phyloP scores from a whole-genome alignment of 768 basidiomycete genomes.

The Antrodiella citrinella region DNA sequence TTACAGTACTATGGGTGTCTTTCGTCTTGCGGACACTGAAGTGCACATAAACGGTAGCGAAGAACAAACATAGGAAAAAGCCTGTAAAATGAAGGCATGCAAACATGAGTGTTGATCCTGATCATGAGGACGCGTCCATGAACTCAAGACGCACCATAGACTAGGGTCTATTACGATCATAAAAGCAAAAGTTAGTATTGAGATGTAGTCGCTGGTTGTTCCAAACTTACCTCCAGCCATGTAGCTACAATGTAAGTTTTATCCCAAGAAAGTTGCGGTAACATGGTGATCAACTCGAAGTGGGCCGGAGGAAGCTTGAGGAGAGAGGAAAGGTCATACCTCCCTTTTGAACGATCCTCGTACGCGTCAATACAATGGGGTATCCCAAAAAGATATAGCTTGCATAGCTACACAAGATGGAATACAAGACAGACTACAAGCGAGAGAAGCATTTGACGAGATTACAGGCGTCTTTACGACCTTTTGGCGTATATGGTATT shows the following conservation, averaged over 20 bases:
- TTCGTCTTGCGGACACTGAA: conserved; percentile 4
- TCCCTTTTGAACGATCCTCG: no score
- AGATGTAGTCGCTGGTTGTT: no score
- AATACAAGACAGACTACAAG: no score
- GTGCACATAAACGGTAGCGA: conserved; percentile 4
- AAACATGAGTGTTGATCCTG: no score
- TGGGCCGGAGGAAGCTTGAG: background rate
- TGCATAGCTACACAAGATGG: no score
- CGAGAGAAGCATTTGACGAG: no score
- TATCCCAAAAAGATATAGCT: no score
- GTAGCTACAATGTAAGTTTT: conserved; percentile 3
- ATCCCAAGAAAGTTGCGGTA: conserved; percentile 3
- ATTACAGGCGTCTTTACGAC: no score
- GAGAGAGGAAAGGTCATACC: no score
- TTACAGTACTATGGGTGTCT: conserved; percentile 6
- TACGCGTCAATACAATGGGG: no score
- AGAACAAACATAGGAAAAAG: conserved; percentile 8
- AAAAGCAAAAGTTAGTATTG: background rate
- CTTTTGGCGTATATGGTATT: no score
- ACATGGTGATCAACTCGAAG: background rate
- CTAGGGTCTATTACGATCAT: background rate
- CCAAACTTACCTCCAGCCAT: conserved; percentile 5
- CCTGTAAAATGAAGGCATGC: conserved; percentile 1
- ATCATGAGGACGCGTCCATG: background rate
- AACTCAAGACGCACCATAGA: background rate